A percentile compares a stretch with the other conserved stretches of the same genome.
These are phyloP conservation scores for Colletotrichum tabaci DNA, from an alignment of 2,329 filamentous ascomycete species.

Conservation along the genomic window DNA sequence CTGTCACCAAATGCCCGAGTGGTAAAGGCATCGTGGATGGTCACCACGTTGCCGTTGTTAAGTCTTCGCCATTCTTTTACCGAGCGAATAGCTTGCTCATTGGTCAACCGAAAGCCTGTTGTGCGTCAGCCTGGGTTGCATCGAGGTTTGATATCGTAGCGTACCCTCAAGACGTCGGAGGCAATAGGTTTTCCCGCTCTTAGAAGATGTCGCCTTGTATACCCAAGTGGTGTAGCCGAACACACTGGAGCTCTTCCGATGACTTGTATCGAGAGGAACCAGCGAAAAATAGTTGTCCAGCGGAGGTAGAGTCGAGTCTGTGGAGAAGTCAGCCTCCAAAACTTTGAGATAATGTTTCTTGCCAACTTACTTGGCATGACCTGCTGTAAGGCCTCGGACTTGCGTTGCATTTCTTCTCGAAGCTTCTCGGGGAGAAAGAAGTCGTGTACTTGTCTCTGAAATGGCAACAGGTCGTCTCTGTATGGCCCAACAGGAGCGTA, in stretches of 20 bases:
- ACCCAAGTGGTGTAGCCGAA: constrained; percentile 95
- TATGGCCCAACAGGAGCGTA: constrained; percentile 92
- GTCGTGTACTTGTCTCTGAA: constrained; percentile 89
- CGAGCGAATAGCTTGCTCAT: constrained; percentile 88
- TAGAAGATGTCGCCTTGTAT: constrained; percentile 92
- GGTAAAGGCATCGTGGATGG: constrained; percentile 92
- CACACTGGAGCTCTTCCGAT: constrained; percentile 81
- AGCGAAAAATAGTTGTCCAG: constrained; percentile 94
- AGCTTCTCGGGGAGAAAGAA: constrained; percentile 92
- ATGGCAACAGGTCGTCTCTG: constrained; percentile 83
- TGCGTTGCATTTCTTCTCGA: constrained; percentile 90
- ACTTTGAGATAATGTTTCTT: background rate
- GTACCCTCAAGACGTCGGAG: constrained; percentile 86
- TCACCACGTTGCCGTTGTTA: constrained; percentile 85
- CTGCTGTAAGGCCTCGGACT: constrained; percentile 87
- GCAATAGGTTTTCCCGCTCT: constrained; percentile 91
- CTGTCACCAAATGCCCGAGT: constrained; percentile 94
- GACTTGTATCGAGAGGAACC: constrained; percentile 87
- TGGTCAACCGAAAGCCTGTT: constrained; percentile 85
- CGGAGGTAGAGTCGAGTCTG: constrained; percentile 76
- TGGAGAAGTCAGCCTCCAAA: background rate
- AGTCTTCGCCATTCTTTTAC: constrained; percentile 93
- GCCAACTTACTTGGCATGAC: constrained; percentile 79
- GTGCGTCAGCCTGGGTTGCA: constrained; percentile 43
- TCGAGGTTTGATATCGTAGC: constrained; percentile 23